Base-by-base conservation (phyloP, 192 early-diverging fungal genomes). In the Coemansia sp. region DNA sequence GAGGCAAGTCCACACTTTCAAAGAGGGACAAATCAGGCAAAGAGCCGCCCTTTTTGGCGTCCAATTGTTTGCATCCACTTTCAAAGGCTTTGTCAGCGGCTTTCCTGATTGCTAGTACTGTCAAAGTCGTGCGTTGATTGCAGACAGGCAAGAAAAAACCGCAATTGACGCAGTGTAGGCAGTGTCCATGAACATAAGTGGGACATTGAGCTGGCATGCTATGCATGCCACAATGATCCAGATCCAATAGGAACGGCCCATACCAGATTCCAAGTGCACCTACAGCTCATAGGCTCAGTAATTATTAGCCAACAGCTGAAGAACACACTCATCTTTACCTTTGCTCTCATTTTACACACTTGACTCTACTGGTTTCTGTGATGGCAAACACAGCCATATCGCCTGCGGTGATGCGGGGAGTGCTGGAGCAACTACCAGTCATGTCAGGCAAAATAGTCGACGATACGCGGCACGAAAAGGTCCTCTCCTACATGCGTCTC, bases 381-480 rank as follows among this genome's bases (percentile, higher is more conserved):
- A 78, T 78, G 77, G 50, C 69, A 1, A 84, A 84, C 48, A 84
- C 72, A 2, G 53, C 73, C 5, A 78, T 84, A 45, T 75, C 70
- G 29, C 59, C 67, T 36, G 68, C 17, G 65, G 67, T 55, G 10
- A 78, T 84, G 81, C 76, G 25, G 7, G 76, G 74, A 27, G 82
- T 91, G 45, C 73, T 91, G n/a, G 68, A 72, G 34, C 86, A 85
- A 36, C 62, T 93, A 64, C 88, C 89, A 11, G 68, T 45, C 12
- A 91, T 91, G 89, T 90, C 90, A 3, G 84, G 75, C 31, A 80
- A 86, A 23, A 91, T 93, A 57, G 87, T 91, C 11, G 91, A 93
- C 69, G 91, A 90, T 55, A 89, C 91, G 3, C 76, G 89, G 15
- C 87, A 93, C 74, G 91, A 93, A 74, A 90, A 90, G 73, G 87